Percentiles rank a stretch among this genome's conserved stretches.
Conservation (phyloP, 169 alveolate genomes). For the Plasmodium reichenowi region DNA sequence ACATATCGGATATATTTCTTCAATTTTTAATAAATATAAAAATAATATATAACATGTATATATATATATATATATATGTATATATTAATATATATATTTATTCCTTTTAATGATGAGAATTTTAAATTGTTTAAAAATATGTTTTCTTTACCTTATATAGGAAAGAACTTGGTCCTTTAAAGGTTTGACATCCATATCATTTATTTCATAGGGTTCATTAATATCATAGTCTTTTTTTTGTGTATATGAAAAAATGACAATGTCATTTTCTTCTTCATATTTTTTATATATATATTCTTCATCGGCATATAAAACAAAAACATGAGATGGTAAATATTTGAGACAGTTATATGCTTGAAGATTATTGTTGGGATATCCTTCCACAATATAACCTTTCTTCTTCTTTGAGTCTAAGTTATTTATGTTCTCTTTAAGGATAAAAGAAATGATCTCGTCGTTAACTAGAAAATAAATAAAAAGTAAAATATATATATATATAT, state of each 20-base stretch:
- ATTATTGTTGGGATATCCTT: conserved; percentile 54
- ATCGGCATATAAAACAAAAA: conserved; percentile 52
- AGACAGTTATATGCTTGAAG: conserved; percentile 60
- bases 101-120: too few relatives aligned
- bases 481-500: background rate
- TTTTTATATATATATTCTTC: conserved; percentile 62
- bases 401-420: conserved; percentile 42
- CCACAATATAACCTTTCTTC: conserved; percentile 45
- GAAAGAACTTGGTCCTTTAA: conserved; percentile 39
- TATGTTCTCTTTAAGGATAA: conserved; percentile 37
- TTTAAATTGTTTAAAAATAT: background rate
- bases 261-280: conserved; percentile 47
- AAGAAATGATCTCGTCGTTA: conserved; percentile 39
- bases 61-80: background rate
- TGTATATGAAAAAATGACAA: conserved; percentile 7
- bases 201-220: conserved; percentile 22
- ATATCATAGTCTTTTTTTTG: conserved; percentile 11
- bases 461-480: conserved; percentile 27
- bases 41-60: background rate
- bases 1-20: conserved; percentile 41
- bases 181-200: conserved; percentile 11
- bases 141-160: conserved; percentile 35
- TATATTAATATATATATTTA: background rate
- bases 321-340: conserved; percentile 45
- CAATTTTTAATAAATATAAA: background rate